These are phyloP conservation scores for Pelargonium fulgidum DNA, from an alignment of 441 rosid genomes.

Conservation along the genomic window DNA sequence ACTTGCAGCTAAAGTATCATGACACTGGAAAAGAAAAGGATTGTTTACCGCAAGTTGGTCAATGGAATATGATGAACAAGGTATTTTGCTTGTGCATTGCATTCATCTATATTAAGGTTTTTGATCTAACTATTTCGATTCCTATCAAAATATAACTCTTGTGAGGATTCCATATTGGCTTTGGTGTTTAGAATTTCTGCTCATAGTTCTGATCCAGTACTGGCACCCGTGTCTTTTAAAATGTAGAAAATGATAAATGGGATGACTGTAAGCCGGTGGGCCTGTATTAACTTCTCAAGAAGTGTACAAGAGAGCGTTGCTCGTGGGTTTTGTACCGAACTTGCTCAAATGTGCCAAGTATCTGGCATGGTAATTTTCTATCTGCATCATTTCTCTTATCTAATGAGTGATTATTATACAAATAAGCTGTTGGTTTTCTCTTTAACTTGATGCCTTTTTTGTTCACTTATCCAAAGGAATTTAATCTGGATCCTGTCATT, in stretches of 20 bases:
- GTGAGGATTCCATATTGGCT: background rate
- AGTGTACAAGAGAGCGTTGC: slow-evolving; percentile 90
- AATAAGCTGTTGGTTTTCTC: background rate
- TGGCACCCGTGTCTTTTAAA: slow-evolving; percentile 12
- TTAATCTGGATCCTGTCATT: slow-evolving; percentile 80
- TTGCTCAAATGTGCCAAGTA: slow-evolving; percentile 92
- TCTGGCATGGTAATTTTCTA: slow-evolving; percentile 76
- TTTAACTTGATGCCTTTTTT: background rate
- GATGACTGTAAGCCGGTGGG: slow-evolving; percentile 88
- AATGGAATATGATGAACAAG: slow-evolving; percentile 99
- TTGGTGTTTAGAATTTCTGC: slow-evolving; percentile 9
- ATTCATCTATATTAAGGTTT: background rate
- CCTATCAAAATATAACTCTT: background rate
- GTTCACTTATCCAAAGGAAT: slow-evolving; percentile 45
- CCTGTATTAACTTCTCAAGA: slow-evolving; percentile 88
- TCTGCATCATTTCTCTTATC: slow-evolving; percentile 12
- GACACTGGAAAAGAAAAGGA: slow-evolving; percentile 96
- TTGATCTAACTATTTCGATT: background rate
- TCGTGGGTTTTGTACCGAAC: slow-evolving; percentile 82
- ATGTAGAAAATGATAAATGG: slow-evolving; percentile 92
- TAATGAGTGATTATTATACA: background rate
- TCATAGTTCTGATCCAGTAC: slow-evolving; percentile 3
- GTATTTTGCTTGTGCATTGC: slow-evolving; percentile 23
- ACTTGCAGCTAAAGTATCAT: slow-evolving; percentile 80
- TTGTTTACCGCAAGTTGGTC: slow-evolving; percentile 95